Base-by-base conservation (phyloP, 2,329 filamentous ascomycete species). In the Penicillium sp. region DNA sequence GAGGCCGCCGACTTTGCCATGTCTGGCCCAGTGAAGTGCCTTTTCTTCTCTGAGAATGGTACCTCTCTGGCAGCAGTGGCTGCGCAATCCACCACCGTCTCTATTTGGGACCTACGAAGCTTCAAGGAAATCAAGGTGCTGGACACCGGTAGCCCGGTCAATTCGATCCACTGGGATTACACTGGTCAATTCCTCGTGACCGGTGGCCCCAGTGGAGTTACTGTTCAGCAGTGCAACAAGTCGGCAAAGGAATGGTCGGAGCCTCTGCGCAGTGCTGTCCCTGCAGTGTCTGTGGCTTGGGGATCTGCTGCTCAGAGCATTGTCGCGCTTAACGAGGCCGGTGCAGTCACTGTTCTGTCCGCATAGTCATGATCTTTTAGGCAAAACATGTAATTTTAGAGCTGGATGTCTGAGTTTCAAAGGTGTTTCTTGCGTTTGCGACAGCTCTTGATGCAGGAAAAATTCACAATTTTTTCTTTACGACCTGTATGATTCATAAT, bases 41-140 rank as follows among this genome's bases (percentile, higher is more conserved):
- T 99, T 43, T 84, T 85, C 60, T 99, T 99, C 79, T 97, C 93
- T 0, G 95, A 99, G 77, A 99, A 99, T 70, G 95, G 95, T 26
- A 97, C 91, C 70, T 98, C 93, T 92, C 88, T 99, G 65, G 94
- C 94, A 1, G 90, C 92, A 5, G 89, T 89, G 7, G 87, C 89
- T 60, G 88, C 92, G 76, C 88, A 87, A 33, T 91, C 93, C 66
- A 90, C 87, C 25, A 89, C 84, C 26, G 89, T 97, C 40, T 91
- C 91, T 10, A 87, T 98, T 57, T 98, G 96, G 83, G 94, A 98
- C 76, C 83, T 99, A 62, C 89, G 95, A 69, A 97, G 96, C 79
- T 88, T 90, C 19, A 88, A 89, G 5, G 85, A 88, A 70, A 88
- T 89, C 73, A 96, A 96, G 83, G 86, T 90, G n/a, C 82, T 99